Base-by-base conservation (phyloP, 768 basidiomycete species). In the Coprinellus aureogranulatus region DNA sequence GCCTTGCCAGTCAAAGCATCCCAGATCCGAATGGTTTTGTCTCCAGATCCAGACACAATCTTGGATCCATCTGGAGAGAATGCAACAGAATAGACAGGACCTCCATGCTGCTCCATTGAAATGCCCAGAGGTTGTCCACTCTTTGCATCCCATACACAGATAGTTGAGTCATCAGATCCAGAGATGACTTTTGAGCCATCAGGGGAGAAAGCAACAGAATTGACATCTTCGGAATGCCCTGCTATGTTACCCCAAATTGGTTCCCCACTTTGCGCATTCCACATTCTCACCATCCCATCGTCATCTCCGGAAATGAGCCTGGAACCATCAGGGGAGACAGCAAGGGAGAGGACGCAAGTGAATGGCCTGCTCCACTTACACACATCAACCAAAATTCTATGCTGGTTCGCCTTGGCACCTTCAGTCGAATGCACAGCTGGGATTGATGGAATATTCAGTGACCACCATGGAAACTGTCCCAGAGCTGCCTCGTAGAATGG, bases 101-200 rank as follows among this genome's bases (percentile, higher is more conserved):
- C 10, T 40, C 12, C 16, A n/a, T 42, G 39, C 16, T 39, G 26
- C 53, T 62, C 40, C 18, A 54, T 51, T 18, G 56, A 58, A 14
- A 42, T 27, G 20, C n/a, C n/a, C n/a, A n/a, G n/a, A n/a, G n/a
- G n/a, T n/a, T n/a, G n/a, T n/a, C n/a, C n/a, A n/a, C n/a, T n/a
- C n/a, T n/a, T n/a, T n/a, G 53, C 42, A 34, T 62, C 25, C 68
- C 67, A 69, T 23, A 68, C 44, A 31, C 64, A 30, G 14, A 69
- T 53, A 18, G 63, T 60, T 23, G 39, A 53, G 22, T 65, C 67
- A 1, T 3, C 27, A 4, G 58, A 60, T 3, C 56, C 60, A 25
- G 63, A 63, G 20, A 57, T 57, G 26, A 62, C 48, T 12, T 52
- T 45, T 37, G 25, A 28, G 2, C 65, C 65, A 52, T 68, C 62